These are phyloP conservation scores for Diaporthe longicolla DNA, from an alignment of 2,329 filamentous ascomycete genomes.

Conservation along the genomic window DNA sequence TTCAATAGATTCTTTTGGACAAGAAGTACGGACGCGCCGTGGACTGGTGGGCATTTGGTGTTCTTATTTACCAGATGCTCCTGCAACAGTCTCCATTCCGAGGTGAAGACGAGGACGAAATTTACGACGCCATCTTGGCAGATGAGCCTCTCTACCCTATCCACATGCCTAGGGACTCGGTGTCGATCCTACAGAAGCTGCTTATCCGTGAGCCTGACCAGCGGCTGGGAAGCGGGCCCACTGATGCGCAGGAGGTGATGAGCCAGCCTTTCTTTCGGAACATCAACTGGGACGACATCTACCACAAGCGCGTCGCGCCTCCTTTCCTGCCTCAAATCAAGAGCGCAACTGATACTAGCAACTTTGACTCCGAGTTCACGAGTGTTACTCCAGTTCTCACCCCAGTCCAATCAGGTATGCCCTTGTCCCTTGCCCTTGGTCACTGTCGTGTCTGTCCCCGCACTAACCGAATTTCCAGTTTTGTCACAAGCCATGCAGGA, in stretches of 20 bases:
- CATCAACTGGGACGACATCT: slow-evolving; percentile 99
- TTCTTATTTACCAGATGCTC: slow-evolving; percentile 99
- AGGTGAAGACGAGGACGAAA: slow-evolving; percentile 98
- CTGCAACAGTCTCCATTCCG: slow-evolving; percentile 98
- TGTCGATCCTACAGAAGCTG: slow-evolving; percentile 97
- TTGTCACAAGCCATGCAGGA: slow-evolving; percentile 99
- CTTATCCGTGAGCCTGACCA: slow-evolving; percentile 95
- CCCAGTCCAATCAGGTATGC: slow-evolving; percentile 95
- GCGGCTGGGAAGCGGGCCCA: slow-evolving; percentile 92
- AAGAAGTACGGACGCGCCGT: slow-evolving; percentile 98
- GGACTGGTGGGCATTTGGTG: slow-evolving; percentile 99
- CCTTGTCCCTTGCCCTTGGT: background rate
- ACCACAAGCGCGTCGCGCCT: slow-evolving; percentile 90
- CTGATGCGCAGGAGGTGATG: slow-evolving; percentile 99
- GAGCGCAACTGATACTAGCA: slow-evolving; percentile 97
- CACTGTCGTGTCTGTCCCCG: slow-evolving; percentile 13
- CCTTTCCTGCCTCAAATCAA: slow-evolving; percentile 93
- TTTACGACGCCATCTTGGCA: slow-evolving; percentile 97
- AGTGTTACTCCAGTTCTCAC: slow-evolving; percentile 98
- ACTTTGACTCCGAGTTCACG: slow-evolving; percentile 98
- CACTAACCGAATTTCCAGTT: slow-evolving; percentile 66
- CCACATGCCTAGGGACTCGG: slow-evolving; percentile 97
- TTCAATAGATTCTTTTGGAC: slow-evolving; percentile 85
- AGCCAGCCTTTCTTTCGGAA: slow-evolving; percentile 98
- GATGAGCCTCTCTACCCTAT: slow-evolving; percentile 98